Conservation (phyloP, 1,284 basidiomycete genomes). For the Cryptococcus sp. region DNA sequence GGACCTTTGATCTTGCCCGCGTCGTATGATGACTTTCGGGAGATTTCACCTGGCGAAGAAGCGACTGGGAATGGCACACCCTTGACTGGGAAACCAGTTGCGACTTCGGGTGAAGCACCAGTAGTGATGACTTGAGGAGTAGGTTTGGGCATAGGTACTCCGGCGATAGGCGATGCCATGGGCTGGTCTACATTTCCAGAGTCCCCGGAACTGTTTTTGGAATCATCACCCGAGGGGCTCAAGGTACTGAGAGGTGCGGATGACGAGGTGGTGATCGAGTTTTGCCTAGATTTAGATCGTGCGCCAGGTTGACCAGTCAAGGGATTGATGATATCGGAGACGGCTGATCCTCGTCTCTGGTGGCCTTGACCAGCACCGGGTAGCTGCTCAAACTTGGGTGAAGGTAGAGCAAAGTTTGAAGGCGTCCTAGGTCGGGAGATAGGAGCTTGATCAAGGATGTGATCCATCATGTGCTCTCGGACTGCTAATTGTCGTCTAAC, state of each 20-base stretch:
- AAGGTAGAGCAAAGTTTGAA: conserved; percentile 27
- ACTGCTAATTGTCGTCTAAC: conserved; percentile 74
- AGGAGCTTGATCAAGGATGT: conserved; percentile 55
- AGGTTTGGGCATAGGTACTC: neutral
- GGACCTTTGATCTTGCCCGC: neutral
- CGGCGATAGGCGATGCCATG: neutral
- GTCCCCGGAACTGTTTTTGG: too few species aligned
- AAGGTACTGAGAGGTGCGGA: neutral
- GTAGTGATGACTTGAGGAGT: neutral
- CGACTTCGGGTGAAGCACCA: neutral
- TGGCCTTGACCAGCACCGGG: conserved; percentile 1
- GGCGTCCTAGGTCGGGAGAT: conserved; percentile 40
- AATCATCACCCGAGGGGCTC: neutral
- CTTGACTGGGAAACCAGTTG: neutral
- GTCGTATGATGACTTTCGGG: neutral
- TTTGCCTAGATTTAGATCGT: conserved; percentile 15
- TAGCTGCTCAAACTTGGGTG: conserved; percentile 14
- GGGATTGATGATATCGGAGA: conserved; percentile 44
- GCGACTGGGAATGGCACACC: neutral
- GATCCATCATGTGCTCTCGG: conserved; percentile 86
- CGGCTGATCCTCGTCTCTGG: conserved; percentile 14
- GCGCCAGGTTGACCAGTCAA: conserved; percentile 38
- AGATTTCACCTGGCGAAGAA: neutral
- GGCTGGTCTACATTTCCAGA: neutral
- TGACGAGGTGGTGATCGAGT: conserved; percentile 10